Conservation (phyloP, 768 basidiomycete genomes). For the Suillus tomentosus region DNA sequence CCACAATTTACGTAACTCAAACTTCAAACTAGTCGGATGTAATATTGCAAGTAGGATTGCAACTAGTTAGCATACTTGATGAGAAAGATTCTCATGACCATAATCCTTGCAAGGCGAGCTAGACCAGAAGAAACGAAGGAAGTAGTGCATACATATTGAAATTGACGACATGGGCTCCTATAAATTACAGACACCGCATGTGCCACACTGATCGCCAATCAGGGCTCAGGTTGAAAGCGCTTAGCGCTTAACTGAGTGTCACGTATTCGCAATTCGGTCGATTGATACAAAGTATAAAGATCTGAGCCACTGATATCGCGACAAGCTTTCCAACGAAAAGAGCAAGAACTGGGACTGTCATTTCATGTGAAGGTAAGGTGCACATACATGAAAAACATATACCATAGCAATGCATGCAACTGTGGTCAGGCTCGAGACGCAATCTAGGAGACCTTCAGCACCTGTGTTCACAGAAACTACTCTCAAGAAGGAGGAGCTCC, state of each 20-base stretch:
- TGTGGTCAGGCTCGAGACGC: not conserved
- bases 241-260: too few species aligned
- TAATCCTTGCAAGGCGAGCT: too few species aligned
- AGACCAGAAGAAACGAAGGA: too few species aligned
- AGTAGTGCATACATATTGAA: not conserved
- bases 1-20: too few species aligned
- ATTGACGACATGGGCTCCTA: not conserved
- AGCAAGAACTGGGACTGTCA: not conserved
- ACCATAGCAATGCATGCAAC: slow-evolving; percentile 4
- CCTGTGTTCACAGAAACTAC: slow-evolving; percentile 1
- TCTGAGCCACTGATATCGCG: not conserved
- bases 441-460: slow-evolving; percentile 16
- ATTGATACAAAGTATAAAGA: not conserved
- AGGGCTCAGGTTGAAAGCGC: too few species aligned
- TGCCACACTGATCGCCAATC: not conserved
- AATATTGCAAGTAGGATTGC: too few species aligned
- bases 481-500: slow-evolving; percentile 19
- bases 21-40: too few species aligned
- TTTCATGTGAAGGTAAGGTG: slow-evolving; percentile 15
- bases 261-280: not conserved
- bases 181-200: not conserved
- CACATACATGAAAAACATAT: slow-evolving; percentile 14
- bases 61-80: too few species aligned
- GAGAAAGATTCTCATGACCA: too few species aligned
- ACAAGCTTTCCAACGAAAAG: not conserved